phyloP scores from a whole-genome alignment of 805 yeast genomes.

The Kazachstania martiniae region DNA sequence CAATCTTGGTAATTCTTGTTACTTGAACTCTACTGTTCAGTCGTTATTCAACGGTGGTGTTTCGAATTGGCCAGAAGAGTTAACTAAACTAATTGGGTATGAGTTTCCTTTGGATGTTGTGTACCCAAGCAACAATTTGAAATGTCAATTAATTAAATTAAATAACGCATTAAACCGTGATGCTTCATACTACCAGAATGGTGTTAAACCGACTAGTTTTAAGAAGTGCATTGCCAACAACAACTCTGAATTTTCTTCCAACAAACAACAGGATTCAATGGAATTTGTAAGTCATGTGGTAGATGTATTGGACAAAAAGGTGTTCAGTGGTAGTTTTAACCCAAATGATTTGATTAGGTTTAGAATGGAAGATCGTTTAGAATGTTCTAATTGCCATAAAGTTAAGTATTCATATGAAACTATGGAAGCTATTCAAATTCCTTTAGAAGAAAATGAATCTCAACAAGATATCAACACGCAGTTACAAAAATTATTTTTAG shows the following conservation, averaged over 20 bases:
- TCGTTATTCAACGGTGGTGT: slow-evolving; percentile 39
- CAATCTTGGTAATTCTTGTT: slow-evolving; percentile 90
- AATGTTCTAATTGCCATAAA: slow-evolving; percentile 41
- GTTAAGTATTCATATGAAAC: slow-evolving; percentile 48
- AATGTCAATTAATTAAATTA: slow-evolving; percentile 67
- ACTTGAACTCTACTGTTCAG: slow-evolving; percentile 74
- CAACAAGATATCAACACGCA: slow-evolving; percentile 32
- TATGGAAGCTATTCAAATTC: slow-evolving; percentile 43
- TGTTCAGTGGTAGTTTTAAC: slow-evolving; percentile 14
- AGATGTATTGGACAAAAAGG: slow-evolving; percentile 26
- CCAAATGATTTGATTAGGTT: slow-evolving; percentile 57
- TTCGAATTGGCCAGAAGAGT: slow-evolving; percentile 28
- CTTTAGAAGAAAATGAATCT: slow-evolving; percentile 44
- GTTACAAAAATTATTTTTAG: slow-evolving; percentile 39
- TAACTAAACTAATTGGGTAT: slow-evolving; percentile 9
- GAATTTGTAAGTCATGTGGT: slow-evolving; percentile 71
- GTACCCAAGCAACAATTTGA: slow-evolving; percentile 54
- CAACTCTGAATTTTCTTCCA: slow-evolving; percentile 75
- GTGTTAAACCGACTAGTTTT: slow-evolving; percentile 67
- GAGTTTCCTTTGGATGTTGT: slow-evolving; percentile 31
- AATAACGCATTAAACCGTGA: slow-evolving; percentile 59
- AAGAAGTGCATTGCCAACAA: slow-evolving; percentile 66
- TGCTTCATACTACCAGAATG: slow-evolving; percentile 49
- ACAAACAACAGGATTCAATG: slow-evolving; percentile 90
- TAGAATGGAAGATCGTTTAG: slow-evolving; percentile 50